Base-by-base conservation (phyloP, 148 eudicot species). In the Hydrangea macrophylla region DNA sequence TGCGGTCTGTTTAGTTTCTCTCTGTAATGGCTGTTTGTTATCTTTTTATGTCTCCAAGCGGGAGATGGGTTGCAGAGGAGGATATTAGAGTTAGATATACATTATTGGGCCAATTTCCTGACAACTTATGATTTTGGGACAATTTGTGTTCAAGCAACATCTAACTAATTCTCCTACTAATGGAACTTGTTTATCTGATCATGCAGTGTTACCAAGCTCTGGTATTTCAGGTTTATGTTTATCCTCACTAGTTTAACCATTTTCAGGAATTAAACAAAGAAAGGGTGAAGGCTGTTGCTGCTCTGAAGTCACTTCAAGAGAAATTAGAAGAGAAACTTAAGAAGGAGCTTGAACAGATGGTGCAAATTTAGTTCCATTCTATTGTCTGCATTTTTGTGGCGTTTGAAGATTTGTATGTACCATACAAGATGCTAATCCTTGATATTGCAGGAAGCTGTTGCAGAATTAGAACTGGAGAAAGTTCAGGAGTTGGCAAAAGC, bases 261-360 rank as follows among this genome's bases (percentile, higher is more conserved):
- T 70, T 72, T 45, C 75, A 91, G 99, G 97, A 94, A 73, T 58
- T 94, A 42, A 79, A 80, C 50, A 89, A 76, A 79, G 99, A 94
- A 78, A 87, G 79, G 80, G 79, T 72, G 25, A 94, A 87, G 82
- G 96, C 93, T 63, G 86, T 85, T 67, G 92, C 96, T 32, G 91
- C 93, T 55, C 83, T 91, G 55, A 94, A 94, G 74, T 84, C 97
- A 50, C 93, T 94, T 69, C 82, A 87, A 76, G 97, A 91, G 77
- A 82, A 75, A 63, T 82, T 88, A 32, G 97, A 94, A 72, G 84
- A 91, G 79, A 79, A 83, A 76, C 80, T 81, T 54, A 84, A 65
- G 69, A 74, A 51, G 64, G 97, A 86, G 79, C 90, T 94, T 78
- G 93, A 82, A 77, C 85, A 83, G 69, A 94, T 88, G 99, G 99